Percentiles rank a stretch among this genome's conserved stretches.
phyloP scores from a whole-genome alignment of 2,329 filamentous ascomycete genomes.

The Moelleriella libera region DNA sequence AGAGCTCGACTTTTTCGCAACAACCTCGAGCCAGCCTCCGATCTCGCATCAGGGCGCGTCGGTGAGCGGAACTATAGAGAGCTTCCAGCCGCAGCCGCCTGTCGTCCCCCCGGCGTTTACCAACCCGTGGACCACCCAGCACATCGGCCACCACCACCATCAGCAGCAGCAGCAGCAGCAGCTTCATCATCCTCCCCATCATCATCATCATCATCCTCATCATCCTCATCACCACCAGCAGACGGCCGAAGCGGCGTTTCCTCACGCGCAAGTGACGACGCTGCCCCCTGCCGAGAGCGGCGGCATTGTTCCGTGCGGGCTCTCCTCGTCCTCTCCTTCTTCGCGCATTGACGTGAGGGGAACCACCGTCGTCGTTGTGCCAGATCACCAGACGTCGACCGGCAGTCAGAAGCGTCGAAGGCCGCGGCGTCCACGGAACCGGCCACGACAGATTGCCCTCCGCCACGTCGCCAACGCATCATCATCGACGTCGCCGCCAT shows the following conservation, averaged over 20 bases:
- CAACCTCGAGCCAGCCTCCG: constrained; percentile 1
- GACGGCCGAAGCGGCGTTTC: constrained; percentile 4
- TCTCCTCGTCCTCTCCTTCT: background rate
- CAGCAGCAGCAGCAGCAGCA: too few relatives aligned
- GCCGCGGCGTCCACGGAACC: constrained; percentile 10
- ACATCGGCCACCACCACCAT: too few relatives aligned
- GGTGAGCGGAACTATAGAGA: constrained; percentile 7
- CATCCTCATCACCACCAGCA: constrained; percentile 3
- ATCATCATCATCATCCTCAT: too few relatives aligned
- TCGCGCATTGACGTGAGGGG: background rate
- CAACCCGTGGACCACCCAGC: constrained; percentile 9
- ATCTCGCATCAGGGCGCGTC: constrained; percentile 15
- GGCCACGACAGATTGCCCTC: constrained; percentile 18
- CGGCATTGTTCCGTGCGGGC: background rate
- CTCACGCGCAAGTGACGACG: background rate
- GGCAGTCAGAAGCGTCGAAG: constrained; percentile 11
- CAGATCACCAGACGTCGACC: background rate
- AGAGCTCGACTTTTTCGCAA: constrained; percentile 15
- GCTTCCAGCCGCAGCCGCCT: constrained; percentile 3
- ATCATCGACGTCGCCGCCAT: background rate
- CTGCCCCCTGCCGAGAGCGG: background rate
- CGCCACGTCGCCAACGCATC: constrained; percentile 9
- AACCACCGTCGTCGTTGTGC: background rate
- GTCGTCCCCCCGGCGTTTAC: constrained; percentile 7
- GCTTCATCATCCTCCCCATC: too few relatives aligned